Conservation (phyloP, 2,329 filamentous ascomycete species). For the Fusarium algeriense region DNA sequence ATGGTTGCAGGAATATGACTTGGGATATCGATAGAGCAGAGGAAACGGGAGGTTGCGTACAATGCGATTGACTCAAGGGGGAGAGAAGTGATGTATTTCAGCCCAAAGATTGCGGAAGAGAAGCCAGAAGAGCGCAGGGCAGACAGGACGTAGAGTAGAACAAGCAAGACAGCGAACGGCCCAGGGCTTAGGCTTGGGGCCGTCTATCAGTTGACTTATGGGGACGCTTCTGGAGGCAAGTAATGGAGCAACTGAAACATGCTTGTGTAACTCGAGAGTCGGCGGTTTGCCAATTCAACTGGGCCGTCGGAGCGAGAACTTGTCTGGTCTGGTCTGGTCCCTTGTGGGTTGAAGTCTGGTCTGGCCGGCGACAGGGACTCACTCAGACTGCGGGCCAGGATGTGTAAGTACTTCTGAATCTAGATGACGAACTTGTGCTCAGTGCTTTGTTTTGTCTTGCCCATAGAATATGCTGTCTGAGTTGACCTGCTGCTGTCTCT, state of each 20-base stretch:
- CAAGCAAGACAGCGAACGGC: slow-evolving; percentile 12
- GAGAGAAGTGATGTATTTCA: slow-evolving; percentile 13
- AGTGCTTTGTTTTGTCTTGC: slow-evolving; percentile 42
- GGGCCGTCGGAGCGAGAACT: slow-evolving; percentile 39
- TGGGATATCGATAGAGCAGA: slow-evolving; percentile 3
- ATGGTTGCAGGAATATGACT: slow-evolving; percentile 3
- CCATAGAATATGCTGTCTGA: slow-evolving; percentile 17
- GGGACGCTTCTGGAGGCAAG: slow-evolving; percentile 43
- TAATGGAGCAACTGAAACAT: slow-evolving; percentile 52
- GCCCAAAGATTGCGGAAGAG: slow-evolving; percentile 11
- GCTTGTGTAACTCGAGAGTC: slow-evolving; percentile 51
- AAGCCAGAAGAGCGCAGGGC: slow-evolving; percentile 9
- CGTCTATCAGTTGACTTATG: slow-evolving; percentile 38
- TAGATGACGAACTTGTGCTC: slow-evolving; percentile 36
- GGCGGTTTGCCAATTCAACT: slow-evolving; percentile 48
- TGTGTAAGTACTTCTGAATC: not conserved
- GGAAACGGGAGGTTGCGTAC: slow-evolving; percentile 17
- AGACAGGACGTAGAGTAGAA: slow-evolving; percentile 10
- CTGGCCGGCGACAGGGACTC: slow-evolving; percentile 25
- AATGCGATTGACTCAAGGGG: slow-evolving; percentile 5
- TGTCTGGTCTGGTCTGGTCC: slow-evolving; percentile 8
- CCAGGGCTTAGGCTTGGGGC: slow-evolving; percentile 1
- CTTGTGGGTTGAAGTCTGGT: slow-evolving; percentile 8
- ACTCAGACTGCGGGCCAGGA: not conserved
- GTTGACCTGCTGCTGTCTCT: slow-evolving; percentile 24